phyloP scores from a whole-genome alignment of 192 early-diverging fungal genomes.

The Coemansia sp. region DNA sequence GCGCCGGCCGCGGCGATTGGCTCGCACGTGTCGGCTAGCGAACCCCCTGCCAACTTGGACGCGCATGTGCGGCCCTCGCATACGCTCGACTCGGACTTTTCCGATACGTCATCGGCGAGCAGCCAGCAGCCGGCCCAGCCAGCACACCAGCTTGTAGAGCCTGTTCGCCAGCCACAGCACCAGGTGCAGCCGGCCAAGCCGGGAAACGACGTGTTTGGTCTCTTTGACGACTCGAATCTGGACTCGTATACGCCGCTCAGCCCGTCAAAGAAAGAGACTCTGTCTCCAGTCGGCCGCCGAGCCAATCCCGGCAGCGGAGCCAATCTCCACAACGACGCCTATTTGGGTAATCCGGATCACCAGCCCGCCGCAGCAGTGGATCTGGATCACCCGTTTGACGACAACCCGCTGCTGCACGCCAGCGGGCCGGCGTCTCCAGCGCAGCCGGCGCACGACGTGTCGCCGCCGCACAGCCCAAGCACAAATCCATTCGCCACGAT shows the following conservation, averaged over 20 bases:
- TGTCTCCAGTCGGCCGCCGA: not conserved
- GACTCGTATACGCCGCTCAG: conserved; percentile 14
- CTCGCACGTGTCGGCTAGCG: not conserved
- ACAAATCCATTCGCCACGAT: not conserved
- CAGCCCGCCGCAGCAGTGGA: conserved; percentile 3
- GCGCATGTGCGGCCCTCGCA: not conserved
- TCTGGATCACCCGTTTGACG: conserved; percentile 18
- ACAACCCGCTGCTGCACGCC: conserved; percentile 15
- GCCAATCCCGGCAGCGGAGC: not conserved
- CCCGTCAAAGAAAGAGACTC: conserved; percentile 9
- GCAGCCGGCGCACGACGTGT: conserved; percentile 82
- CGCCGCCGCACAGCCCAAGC: conserved; percentile 74
- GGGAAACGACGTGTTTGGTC: conserved; percentile 1
- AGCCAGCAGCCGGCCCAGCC: not conserved
- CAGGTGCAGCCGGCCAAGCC: not conserved
- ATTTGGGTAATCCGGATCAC: not conserved
- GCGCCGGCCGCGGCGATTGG: not conserved
- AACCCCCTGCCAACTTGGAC: not conserved
- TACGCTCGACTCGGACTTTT: conserved; percentile 44
- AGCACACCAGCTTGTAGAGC: not conserved
- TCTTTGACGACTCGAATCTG: conserved; percentile 3
- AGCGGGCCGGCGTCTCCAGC: not conserved
- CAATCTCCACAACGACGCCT: not conserved
- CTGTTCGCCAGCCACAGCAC: not conserved
- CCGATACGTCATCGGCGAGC: conserved; percentile 1